A percentile compares a stretch with the other conserved stretches of the same genome.
Conservation (phyloP, 129 eudicot genomes). For the Centaurea solstitialis region DNA sequence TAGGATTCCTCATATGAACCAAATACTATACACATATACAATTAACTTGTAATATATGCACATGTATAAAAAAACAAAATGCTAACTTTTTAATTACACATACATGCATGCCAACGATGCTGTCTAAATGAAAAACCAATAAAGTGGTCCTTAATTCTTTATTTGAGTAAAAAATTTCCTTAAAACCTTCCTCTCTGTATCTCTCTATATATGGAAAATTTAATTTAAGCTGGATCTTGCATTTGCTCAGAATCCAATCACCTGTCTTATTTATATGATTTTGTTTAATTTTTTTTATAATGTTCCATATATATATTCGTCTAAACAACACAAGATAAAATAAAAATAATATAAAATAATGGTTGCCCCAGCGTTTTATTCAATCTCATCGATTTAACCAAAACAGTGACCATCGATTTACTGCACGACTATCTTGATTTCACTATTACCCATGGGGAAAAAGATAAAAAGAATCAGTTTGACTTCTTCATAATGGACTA, state of each 20-base stretch:
- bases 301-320: background rate
- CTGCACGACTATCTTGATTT: background rate
- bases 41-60: no score
- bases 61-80: no score
- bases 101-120: no score
- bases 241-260: no score
- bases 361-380: background rate
- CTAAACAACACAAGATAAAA: background rate
- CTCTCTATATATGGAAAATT: background rate
- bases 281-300: background rate
- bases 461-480: background rate
- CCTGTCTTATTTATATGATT: background rate
- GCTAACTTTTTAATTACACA: no score
- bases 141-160: no score
- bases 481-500: no score
- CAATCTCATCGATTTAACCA: background rate
- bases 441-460: conserved; percentile 2
- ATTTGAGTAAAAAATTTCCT: no score
- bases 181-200: no score
- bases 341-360: background rate
- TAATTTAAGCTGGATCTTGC: background rate
- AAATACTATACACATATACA: no score
- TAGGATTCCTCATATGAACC: no score
- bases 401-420: background rate
- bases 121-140: no score